phyloP scores from a whole-genome alignment of 352 stramenopile species.

The Thalassiosira mediterranea region DNA sequence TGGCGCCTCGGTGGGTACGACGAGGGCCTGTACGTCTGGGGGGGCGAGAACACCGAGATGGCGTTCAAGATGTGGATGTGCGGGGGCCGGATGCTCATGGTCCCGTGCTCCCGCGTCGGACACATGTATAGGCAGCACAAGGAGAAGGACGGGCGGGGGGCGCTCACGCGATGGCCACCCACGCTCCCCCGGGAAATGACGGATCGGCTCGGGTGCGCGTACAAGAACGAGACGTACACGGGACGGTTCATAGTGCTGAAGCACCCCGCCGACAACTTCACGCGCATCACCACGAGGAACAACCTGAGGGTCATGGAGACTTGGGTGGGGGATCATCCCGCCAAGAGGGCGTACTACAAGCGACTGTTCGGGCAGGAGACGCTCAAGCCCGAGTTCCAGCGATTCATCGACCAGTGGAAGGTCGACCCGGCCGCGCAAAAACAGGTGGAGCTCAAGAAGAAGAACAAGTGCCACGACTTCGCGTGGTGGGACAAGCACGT shows the following conservation, averaged over 20 bases:
- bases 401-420: slow-evolving; percentile 50
- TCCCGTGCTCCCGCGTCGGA: slow-evolving; percentile 52
- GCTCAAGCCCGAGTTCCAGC: slow-evolving; percentile 46
- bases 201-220: slow-evolving; percentile 33
- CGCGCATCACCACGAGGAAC: slow-evolving; percentile 49
- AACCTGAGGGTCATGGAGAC: slow-evolving; percentile 55
- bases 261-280: slow-evolving; percentile 54
- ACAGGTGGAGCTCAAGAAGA: slow-evolving; percentile 36
- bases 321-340: slow-evolving; percentile 53
- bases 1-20: slow-evolving; percentile 62
- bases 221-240: slow-evolving; percentile 45
- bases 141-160: slow-evolving; percentile 37
- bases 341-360: slow-evolving; percentile 50
- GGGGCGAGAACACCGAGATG: slow-evolving; percentile 60
- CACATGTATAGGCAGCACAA: slow-evolving; percentile 55
- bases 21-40: slow-evolving; percentile 56
- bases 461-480: slow-evolving; percentile 59
- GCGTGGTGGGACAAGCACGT: slow-evolving; percentile 63
- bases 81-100: slow-evolving; percentile 59
- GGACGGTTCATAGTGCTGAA: slow-evolving; percentile 37
- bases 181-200: slow-evolving; percentile 45
- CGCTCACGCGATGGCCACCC: slow-evolving; percentile 35
- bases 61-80: slow-evolving; percentile 66
- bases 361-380: slow-evolving; percentile 37
- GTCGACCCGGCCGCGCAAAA: slow-evolving; percentile 41